Evolutionary conservation across 768 basidiomycete genomes (phyloP).

Genomic region (Suillus plorans): DNA sequence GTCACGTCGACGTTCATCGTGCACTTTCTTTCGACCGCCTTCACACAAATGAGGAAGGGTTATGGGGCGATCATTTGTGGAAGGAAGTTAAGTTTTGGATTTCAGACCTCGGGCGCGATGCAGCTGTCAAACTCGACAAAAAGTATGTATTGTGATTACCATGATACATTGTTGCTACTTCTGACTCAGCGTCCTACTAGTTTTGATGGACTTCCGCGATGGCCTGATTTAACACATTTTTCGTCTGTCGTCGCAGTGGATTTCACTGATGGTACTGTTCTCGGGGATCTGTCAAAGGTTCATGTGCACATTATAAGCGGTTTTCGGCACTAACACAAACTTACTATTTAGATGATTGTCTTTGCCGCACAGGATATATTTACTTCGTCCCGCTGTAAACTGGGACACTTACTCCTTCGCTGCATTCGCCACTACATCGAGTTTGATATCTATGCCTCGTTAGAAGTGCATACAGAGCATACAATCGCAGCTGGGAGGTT

Average conservation of each 20-base stretch:
- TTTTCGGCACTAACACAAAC: not conserved
- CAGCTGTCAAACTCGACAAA: constrained; percentile 11
- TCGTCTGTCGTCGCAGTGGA: constrained; percentile 19
- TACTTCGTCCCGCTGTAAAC: too few relatives aligned
- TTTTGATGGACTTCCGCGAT: constrained; percentile 27
- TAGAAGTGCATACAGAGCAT: too few relatives aligned
- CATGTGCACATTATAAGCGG: not conserved
- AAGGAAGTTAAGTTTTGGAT: constrained; percentile 9
- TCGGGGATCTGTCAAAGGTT: constrained; percentile 38
- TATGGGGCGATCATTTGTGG: constrained; percentile 1
- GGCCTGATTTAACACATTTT: constrained; percentile 38
- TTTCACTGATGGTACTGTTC: constrained; percentile 36
- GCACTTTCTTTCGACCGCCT: too few relatives aligned
- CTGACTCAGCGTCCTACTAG: constrained; percentile 14
- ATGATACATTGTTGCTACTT: not conserved
- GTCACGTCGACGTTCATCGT: too few relatives aligned
- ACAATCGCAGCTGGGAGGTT: too few relatives aligned
- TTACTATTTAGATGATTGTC: too few relatives aligned
- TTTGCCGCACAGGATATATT: too few relatives aligned
- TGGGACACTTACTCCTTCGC: too few relatives aligned
- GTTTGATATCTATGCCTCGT: too few relatives aligned
- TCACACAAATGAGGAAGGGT: too few relatives aligned
- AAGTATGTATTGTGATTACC: constrained; percentile 19
- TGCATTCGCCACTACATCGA: too few relatives aligned
- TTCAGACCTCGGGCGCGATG: constrained; percentile 9